Conservation (phyloP, 2,329 filamentous ascomycete species). For the Grosmannia serpens region DNA sequence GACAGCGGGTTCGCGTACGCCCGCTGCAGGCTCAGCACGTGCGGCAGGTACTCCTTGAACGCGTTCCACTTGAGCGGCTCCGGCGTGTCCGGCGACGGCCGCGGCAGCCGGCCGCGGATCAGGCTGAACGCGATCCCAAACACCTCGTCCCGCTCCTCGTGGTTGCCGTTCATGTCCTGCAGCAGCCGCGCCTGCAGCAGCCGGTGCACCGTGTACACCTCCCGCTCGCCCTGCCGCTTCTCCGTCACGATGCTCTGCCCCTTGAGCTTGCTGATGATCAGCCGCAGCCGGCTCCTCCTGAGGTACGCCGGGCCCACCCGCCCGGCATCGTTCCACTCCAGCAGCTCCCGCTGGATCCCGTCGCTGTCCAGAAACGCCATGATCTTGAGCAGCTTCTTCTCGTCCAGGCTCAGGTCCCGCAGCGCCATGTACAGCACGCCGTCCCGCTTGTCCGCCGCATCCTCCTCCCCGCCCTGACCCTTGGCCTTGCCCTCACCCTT, state of each 20-base stretch:
- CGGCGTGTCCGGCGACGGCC: slow-evolving; percentile 9
- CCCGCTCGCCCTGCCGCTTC: slow-evolving; percentile 4
- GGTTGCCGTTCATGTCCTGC: slow-evolving; percentile 6
- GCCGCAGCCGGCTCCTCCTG: slow-evolving; percentile 4
- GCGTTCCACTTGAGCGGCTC: slow-evolving; percentile 9
- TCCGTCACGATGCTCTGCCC: slow-evolving; percentile 7
- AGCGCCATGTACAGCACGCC: slow-evolving; percentile 7
- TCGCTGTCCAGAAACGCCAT: slow-evolving; percentile 12
- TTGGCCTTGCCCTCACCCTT: background rate
- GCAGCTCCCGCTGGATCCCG: slow-evolving; percentile 7
- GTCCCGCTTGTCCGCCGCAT: slow-evolving; percentile 1
- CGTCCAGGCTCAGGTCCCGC: slow-evolving; percentile 7
- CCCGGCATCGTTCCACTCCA: slow-evolving; percentile 8
- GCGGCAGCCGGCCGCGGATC: slow-evolving; percentile 9
- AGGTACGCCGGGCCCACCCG: slow-evolving; percentile 6
- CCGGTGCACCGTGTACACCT: slow-evolving; percentile 8
- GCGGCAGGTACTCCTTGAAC: slow-evolving; percentile 10
- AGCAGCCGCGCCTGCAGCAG: slow-evolving; percentile 8
- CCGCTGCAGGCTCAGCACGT: slow-evolving; percentile 10
- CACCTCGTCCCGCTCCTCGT: slow-evolving; percentile 6
- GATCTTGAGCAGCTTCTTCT: slow-evolving; percentile 9
- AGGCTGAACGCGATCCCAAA: slow-evolving; percentile 8
- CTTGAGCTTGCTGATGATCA: slow-evolving; percentile 11
- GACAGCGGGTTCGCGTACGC: slow-evolving; percentile 10
- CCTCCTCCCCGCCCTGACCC: too few species aligned